Percentiles rank a stretch among this genome's conserved stretches.
phyloP scores from a whole-genome alignment of 768 basidiomycete species.

The Tulasnella sp. region DNA sequence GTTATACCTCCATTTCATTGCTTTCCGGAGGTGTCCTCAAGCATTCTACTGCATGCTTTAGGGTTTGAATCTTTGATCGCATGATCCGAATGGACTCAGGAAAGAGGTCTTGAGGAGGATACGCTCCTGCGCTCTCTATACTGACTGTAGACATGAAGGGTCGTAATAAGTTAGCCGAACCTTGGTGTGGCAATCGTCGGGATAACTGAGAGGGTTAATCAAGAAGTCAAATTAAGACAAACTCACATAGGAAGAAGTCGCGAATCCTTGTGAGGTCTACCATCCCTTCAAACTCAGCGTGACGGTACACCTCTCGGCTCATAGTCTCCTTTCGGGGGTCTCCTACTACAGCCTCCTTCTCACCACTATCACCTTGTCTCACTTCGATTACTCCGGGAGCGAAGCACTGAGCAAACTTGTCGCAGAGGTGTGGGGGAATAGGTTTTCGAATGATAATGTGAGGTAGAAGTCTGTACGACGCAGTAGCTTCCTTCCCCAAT shows the following conservation, averaged over 20 bases:
- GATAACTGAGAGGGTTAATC: slow-evolving; percentile 2
- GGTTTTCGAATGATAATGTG: slow-evolving; percentile 61
- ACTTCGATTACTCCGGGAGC: slow-evolving; percentile 68
- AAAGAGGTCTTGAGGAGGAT: slow-evolving; percentile 71
- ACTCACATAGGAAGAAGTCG: slow-evolving; percentile 88
- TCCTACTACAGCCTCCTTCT: slow-evolving; percentile 49
- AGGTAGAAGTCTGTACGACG: slow-evolving; percentile 88
- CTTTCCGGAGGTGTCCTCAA: background rate
- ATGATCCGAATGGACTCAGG: slow-evolving; percentile 73
- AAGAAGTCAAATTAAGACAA: background rate
- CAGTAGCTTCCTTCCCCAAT: slow-evolving; percentile 55
- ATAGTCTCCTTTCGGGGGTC: slow-evolving; percentile 70
- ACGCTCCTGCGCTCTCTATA: slow-evolving; percentile 85
- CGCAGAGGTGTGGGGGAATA: slow-evolving; percentile 63
- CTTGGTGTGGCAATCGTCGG: background rate
- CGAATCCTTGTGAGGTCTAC: slow-evolving; percentile 78
- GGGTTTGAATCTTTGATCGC: slow-evolving; percentile 45
- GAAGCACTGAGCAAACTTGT: slow-evolving; percentile 83
- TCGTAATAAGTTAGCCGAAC: too few species aligned
- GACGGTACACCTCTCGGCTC: slow-evolving; percentile 82
- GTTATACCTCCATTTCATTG: background rate
- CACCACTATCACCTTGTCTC: slow-evolving; percentile 33
- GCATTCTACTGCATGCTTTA: slow-evolving; percentile 2
- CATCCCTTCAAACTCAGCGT: slow-evolving; percentile 77
- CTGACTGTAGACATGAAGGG: slow-evolving; percentile 45